Evolutionary conservation across 2,329 filamentous ascomycete species (phyloP).

Genomic region (Sarocladiaceae sp.): DNA sequence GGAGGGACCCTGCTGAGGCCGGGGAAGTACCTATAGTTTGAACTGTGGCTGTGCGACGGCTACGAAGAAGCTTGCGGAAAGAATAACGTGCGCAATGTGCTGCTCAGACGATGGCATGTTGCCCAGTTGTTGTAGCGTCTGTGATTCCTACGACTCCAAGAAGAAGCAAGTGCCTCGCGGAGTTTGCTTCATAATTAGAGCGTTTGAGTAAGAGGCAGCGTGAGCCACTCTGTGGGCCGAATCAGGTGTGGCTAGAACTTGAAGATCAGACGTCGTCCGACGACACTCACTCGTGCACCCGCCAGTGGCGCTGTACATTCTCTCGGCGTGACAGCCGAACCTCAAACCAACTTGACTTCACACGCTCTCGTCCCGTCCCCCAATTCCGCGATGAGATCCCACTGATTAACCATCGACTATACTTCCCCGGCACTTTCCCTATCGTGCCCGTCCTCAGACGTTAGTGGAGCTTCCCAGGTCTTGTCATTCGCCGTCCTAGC

Average conservation of each 20-base stretch:
- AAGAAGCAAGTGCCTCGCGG: neutral
- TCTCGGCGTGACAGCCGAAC: too few relatives aligned
- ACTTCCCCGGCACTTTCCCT: neutral
- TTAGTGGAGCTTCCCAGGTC: neutral
- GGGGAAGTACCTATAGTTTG: neutral
- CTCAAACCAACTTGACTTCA: too few relatives aligned
- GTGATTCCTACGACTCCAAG: too few relatives aligned
- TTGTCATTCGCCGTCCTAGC: neutral
- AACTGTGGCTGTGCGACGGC: slow-evolving; percentile 1
- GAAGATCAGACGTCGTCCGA: neutral
- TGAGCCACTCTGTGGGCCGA: neutral
- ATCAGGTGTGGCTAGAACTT: slow-evolving; percentile 1
- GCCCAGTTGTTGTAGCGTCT: neutral
- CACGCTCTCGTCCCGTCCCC: too few relatives aligned
- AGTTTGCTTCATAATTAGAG: neutral
- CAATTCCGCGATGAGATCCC: too few relatives aligned
- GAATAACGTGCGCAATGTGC: neutral
- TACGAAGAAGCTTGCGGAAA: too few relatives aligned
- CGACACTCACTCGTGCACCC: neutral
- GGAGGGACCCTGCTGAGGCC: neutral
- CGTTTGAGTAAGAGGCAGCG: neutral
- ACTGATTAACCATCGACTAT: too few relatives aligned
- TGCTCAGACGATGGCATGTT: neutral
- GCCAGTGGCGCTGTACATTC: too few relatives aligned
- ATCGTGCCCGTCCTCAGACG: neutral